Evolutionary conservation across 257 asterid species (phyloP).

Genomic region (Apocynum venetum): DNA sequence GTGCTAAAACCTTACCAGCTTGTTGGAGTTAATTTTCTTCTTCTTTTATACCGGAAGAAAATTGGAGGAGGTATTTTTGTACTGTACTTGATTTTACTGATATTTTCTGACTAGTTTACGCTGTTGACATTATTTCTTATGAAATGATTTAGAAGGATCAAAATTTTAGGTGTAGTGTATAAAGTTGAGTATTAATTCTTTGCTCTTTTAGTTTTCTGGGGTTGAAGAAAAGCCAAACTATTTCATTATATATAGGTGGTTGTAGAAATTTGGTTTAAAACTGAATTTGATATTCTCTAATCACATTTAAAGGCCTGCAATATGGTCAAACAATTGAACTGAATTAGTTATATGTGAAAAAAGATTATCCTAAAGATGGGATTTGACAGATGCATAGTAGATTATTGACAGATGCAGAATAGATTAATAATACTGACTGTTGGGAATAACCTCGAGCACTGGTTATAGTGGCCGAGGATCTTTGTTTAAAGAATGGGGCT

Average conservation of each 20-base stretch:
- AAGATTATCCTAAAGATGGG: neutral
- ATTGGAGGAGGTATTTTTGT: conserved; percentile 75
- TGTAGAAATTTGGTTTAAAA: neutral
- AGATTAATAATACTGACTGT: too few relatives aligned
- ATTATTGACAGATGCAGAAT: too few relatives aligned
- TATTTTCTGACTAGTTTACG: neutral
- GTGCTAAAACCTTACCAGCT: conserved; percentile 87
- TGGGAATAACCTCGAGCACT: neutral
- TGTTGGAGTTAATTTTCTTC: conserved; percentile 93
- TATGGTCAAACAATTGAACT: neutral
- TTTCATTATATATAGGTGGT: neutral
- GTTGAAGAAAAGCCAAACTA: conserved; percentile 7
- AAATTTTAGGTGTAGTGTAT: neutral
- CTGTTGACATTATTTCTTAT: neutral
- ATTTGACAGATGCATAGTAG: neutral
- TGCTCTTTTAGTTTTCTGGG: neutral
- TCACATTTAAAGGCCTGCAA: neutral
- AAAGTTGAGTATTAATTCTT: neutral
- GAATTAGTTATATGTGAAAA: neutral
- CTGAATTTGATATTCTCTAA: neutral
- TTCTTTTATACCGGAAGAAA: conserved; percentile 83
- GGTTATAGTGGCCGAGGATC: neutral
- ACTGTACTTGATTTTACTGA: neutral
- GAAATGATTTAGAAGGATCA: neutral
- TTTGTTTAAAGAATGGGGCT: neutral